Evolutionary conservation across 192 early-diverging fungal genomes (phyloP).

Genomic region (Backusella morwellensis): DNA sequence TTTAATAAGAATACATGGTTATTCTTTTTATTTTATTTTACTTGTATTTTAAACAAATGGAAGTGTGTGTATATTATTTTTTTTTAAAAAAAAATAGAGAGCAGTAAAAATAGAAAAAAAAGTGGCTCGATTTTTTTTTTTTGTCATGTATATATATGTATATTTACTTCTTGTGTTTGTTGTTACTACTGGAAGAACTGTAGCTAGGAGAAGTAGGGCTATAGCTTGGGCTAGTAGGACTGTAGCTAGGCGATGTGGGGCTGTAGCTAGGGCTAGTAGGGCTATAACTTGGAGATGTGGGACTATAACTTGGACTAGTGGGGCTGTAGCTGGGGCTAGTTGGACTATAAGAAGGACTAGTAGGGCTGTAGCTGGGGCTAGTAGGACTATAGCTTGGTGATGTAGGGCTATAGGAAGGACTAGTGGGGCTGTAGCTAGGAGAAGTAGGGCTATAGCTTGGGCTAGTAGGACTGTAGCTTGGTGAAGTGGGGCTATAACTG

Average conservation of each 20-base stretch:
- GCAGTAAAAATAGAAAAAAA: not conserved
- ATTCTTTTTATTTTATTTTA: not conserved
- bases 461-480: slow-evolving; percentile 60
- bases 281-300: too few species aligned
- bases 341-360: slow-evolving; percentile 59
- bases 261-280: slow-evolving; percentile 47
- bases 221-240: slow-evolving; percentile 69
- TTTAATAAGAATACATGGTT: not conserved
- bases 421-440: slow-evolving; percentile 61
- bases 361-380: slow-evolving; percentile 59
- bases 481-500: slow-evolving; percentile 60
- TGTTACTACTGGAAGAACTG: slow-evolving; percentile 64
- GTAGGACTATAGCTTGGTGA: slow-evolving; percentile 63
- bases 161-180: slow-evolving; percentile 36
- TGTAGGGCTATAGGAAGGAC: slow-evolving; percentile 52
- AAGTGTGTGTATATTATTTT: not conserved
- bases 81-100: not conserved
- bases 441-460: slow-evolving; percentile 64
- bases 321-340: slow-evolving; percentile 64
- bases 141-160: not conserved
- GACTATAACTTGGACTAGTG: slow-evolving; percentile 58
- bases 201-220: slow-evolving; percentile 71
- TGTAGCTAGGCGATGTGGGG: slow-evolving; percentile 66
- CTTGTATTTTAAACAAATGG: not conserved
- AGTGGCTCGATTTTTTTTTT: not conserved